These are phyloP conservation scores for Globisporangium viniferum DNA, from an alignment of 352 stramenopile species.

Conservation along the genomic window DNA sequence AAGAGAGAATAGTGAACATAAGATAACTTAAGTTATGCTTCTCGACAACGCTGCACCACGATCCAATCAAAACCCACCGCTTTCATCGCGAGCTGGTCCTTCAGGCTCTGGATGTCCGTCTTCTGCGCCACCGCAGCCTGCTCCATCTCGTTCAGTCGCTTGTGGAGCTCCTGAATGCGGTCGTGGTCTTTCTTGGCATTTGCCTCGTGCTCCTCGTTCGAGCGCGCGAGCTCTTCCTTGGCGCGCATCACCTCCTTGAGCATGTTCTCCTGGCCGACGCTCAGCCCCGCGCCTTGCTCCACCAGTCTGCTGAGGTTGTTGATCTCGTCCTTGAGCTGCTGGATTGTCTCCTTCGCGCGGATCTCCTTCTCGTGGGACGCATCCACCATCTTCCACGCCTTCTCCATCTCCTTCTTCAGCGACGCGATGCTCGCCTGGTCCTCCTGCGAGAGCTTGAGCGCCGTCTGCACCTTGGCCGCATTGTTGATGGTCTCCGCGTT, in stretches of 20 bases:
- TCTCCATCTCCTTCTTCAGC: conserved; percentile 96
- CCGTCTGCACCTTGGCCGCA: conserved; percentile 93
- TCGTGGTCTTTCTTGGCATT: conserved; percentile 83
- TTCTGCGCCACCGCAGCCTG: conserved; percentile 45
- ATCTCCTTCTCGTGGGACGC: conserved; percentile 93
- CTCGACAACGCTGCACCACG: conserved; percentile 13
- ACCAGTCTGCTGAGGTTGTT: conserved; percentile 93
- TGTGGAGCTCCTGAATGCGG: conserved; percentile 78
- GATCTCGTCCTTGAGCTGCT: conserved; percentile 95
- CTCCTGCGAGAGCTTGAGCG: conserved; percentile 93
- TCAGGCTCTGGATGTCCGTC: conserved; percentile 78
- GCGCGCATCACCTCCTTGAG: conserved; percentile 89
- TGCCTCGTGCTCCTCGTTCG: conserved; percentile 82
- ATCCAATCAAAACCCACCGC: conserved; percentile 24
- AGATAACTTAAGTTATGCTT: neutral
- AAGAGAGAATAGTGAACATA: conserved; percentile 10
- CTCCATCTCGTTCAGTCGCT: conserved; percentile 64
- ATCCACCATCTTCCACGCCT: conserved; percentile 94
- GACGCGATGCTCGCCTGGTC: conserved; percentile 91
- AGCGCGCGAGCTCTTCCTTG: conserved; percentile 85
- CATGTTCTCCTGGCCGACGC: conserved; percentile 92
- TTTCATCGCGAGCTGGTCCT: conserved; percentile 86
- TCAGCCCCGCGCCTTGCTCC: conserved; percentile 92
- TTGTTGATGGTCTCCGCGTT: conserved; percentile 97
- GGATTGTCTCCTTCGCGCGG: conserved; percentile 93